These are phyloP conservation scores for Populus alba DNA, from an alignment of 345 rosid species.

Conservation along the genomic window DNA sequence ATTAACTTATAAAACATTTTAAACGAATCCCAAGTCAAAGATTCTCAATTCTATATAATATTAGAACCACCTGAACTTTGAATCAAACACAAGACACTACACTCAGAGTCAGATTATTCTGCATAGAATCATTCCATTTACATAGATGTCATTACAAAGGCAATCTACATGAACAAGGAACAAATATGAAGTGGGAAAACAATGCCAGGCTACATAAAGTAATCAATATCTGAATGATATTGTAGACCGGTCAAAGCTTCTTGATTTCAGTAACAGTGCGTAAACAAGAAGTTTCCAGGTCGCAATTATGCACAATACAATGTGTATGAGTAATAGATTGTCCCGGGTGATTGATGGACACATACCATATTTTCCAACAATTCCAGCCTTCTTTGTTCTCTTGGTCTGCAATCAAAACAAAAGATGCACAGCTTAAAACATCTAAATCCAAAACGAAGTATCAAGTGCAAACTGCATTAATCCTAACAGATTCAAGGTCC, in stretches of 20 bases:
- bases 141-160: too few species aligned
- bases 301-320: background rate
- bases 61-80: background rate
- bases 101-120: background rate
- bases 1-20: too few species aligned
- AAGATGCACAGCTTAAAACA: background rate
- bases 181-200: too few species aligned
- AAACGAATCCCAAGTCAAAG: background rate
- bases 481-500: background rate
- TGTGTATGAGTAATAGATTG: background rate
- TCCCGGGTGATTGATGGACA: background rate
- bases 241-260: background rate
- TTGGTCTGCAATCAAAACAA: slow-evolving; percentile 43
- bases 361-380: slow-evolving; percentile 57
- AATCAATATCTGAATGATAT: too few species aligned
- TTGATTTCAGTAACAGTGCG: background rate
- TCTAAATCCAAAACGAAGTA: background rate
- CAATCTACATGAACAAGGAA: too few species aligned
- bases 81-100: background rate
- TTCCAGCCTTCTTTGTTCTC: slow-evolving; percentile 70
- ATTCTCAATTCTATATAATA: background rate
- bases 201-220: too few species aligned
- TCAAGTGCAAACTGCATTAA: background rate
- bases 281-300: background rate
- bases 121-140: too few species aligned